These are phyloP conservation scores for Rutstroemia sp. DNA, from an alignment of 2,329 filamentous ascomycete genomes.

Conservation along the genomic window DNA sequence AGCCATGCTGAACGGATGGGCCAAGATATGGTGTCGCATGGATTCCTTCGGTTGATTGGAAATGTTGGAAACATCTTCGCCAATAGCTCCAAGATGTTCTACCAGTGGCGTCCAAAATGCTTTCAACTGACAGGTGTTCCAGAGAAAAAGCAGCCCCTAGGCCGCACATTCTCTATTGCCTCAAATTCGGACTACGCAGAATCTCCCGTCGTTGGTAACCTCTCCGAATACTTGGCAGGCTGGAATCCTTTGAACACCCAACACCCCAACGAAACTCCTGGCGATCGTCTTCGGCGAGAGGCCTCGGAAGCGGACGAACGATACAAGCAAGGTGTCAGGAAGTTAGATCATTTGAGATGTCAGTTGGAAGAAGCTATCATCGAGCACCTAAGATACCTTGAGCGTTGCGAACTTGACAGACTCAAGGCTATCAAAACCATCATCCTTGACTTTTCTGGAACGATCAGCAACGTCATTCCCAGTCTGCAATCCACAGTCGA, in stretches of 20 bases:
- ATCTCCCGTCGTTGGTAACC: constrained; percentile 72
- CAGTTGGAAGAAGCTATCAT: constrained; percentile 94
- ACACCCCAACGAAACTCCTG: constrained; percentile 87
- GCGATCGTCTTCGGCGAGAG: constrained; percentile 80
- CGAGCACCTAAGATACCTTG: constrained; percentile 87
- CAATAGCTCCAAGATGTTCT: constrained; percentile 95
- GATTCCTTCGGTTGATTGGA: constrained; percentile 83
- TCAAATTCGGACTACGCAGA: constrained; percentile 55
- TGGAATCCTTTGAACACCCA: constrained; percentile 91
- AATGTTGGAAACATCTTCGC: constrained; percentile 94
- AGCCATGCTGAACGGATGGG: constrained; percentile 92
- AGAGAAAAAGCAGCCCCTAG: constrained; percentile 71
- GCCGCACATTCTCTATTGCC: constrained; percentile 67
- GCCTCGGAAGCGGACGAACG: constrained; percentile 85
- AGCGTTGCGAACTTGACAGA: constrained; percentile 92
- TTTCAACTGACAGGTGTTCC: constrained; percentile 84
- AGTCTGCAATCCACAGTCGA: constrained; percentile 93
- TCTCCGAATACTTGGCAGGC: constrained; percentile 81
- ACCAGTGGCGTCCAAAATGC: constrained; percentile 91
- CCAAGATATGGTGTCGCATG: constrained; percentile 80
- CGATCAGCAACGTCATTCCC: constrained; percentile 95
- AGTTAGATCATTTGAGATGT: constrained; percentile 84
- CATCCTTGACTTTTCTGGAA: constrained; percentile 92
- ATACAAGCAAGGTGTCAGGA: constrained; percentile 81
- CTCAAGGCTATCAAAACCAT: constrained; percentile 98